These are phyloP conservation scores for Trametes sp. DNA, from an alignment of 1,284 basidiomycete species.

Conservation along the genomic window DNA sequence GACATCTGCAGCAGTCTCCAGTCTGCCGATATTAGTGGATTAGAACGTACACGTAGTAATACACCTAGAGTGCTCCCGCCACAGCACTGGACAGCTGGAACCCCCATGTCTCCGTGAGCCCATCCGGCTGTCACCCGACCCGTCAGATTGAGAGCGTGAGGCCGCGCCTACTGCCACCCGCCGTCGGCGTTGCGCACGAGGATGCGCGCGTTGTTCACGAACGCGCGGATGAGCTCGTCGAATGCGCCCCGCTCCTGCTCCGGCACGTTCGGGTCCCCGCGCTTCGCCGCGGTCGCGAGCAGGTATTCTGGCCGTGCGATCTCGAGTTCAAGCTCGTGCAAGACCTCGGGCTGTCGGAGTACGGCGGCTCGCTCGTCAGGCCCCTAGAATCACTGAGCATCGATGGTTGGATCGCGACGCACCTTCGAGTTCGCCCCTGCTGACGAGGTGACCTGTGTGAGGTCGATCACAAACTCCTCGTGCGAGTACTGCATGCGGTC, in stretches of 20 bases:
- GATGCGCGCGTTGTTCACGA: constrained; percentile 82
- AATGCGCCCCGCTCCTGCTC: constrained; percentile 76
- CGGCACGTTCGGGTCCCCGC: constrained; percentile 61
- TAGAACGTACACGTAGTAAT: constrained; percentile 12
- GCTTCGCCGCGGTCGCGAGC: constrained; percentile 62
- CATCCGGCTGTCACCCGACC: too few relatives aligned
- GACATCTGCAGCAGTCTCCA: not conserved
- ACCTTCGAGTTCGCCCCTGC: constrained; percentile 56
- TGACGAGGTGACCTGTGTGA: constrained; percentile 86
- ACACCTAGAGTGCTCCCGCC: not conserved
- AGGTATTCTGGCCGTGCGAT: constrained; percentile 69
- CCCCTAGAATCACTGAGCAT: too few relatives aligned
- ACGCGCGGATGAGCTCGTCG: constrained; percentile 83
- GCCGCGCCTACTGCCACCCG: constrained; percentile 43
- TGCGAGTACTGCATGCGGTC: constrained; percentile 94
- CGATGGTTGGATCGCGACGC: constrained; percentile 18
- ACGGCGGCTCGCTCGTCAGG: constrained; percentile 15
- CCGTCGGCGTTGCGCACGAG: constrained; percentile 69
- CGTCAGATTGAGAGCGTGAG: not conserved
- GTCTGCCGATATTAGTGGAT: constrained; percentile 4
- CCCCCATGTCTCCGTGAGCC: too few relatives aligned
- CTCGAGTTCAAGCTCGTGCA: constrained; percentile 80
- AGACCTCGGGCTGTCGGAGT: constrained; percentile 57
- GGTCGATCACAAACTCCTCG: constrained; percentile 91
- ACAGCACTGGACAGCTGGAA: not conserved